These are phyloP conservation scores for Chiua virens DNA, from an alignment of 768 basidiomycete species.

Conservation along the genomic window DNA sequence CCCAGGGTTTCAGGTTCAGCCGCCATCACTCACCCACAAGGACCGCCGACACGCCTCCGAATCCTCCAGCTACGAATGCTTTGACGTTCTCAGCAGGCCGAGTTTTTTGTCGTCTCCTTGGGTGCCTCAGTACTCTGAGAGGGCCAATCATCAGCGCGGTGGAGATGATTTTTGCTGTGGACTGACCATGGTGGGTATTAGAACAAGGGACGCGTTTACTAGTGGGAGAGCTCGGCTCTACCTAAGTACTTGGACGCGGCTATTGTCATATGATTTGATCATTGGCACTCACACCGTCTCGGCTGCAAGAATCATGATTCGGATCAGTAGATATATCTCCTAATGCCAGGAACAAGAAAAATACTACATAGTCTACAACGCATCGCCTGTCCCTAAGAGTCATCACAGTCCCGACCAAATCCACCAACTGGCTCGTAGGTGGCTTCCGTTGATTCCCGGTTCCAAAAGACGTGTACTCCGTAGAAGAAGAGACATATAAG, in stretches of 20 bases:
- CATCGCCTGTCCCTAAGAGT: constrained; percentile 22
- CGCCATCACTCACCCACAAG: constrained; percentile 68
- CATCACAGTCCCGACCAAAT: constrained; percentile 56
- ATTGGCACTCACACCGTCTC: constrained; percentile 11
- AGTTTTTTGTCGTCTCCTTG: constrained; percentile 22
- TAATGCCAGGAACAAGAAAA: constrained; percentile 13
- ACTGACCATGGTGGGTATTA: constrained; percentile 28
- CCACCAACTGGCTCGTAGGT: constrained; percentile 91
- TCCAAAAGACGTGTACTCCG: constrained; percentile 71
- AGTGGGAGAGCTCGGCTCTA: no score
- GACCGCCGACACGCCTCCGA: constrained; percentile 85
- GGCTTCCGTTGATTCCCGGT: constrained; percentile 72
- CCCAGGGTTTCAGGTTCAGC: background rate
- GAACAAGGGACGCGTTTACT: constrained; percentile 2
- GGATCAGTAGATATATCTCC: constrained; percentile 3
- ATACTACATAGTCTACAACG: constrained; percentile 17
- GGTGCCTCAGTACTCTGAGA: constrained; percentile 27
- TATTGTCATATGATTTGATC: constrained; percentile 31
- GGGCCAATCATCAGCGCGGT: constrained; percentile 7
- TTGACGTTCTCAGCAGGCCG: constrained; percentile 55
- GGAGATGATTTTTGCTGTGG: background rate
- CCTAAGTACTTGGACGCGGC: no score
- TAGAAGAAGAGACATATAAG: constrained; percentile 71
- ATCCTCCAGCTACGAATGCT: constrained; percentile 91
- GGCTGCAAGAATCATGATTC: constrained; percentile 1